phyloP scores from a whole-genome alignment of 495 filamentous ascomycete species.

The Neurospora tetrasperma region DNA sequence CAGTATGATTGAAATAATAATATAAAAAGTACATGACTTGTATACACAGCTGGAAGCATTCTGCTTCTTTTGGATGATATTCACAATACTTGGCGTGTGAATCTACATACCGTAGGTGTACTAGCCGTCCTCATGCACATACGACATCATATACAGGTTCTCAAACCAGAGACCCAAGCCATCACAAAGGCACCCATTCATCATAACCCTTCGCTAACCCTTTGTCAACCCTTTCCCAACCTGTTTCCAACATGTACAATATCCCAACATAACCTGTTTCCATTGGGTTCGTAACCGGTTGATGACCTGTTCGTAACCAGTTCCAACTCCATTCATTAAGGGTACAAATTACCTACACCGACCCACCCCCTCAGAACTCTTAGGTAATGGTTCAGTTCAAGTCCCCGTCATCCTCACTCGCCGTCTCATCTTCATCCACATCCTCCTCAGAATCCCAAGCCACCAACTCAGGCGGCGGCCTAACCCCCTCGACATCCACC shows the following conservation, averaged over 20 bases:
- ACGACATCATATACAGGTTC: not conserved
- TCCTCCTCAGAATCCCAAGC: conserved; percentile 38
- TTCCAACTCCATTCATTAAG: not conserved
- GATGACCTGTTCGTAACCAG: not conserved
- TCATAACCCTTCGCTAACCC: not conserved
- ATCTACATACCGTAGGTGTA: too few species aligned
- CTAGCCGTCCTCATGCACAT: too few species aligned
- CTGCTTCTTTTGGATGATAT: not conserved
- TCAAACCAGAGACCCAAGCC: not conserved
- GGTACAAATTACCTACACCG: not conserved
- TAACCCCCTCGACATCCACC: conserved; percentile 33
- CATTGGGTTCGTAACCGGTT: not conserved
- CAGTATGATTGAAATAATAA: too few species aligned
- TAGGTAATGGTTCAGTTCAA: not conserved
- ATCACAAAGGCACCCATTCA: not conserved
- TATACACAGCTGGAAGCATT: not conserved
- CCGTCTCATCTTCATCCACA: not conserved
- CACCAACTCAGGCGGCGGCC: conserved; percentile 26
- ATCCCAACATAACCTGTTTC: not conserved
- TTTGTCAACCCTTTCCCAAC: not conserved
- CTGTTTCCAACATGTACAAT: not conserved
- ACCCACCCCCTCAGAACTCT: not conserved
- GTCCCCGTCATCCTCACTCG: not conserved
- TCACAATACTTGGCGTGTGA: not conserved
- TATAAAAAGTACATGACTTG: not conserved